Evolutionary conservation across 1,139 yeast genomes (phyloP).

Genomic region (Scheffersomyces titani): DNA sequence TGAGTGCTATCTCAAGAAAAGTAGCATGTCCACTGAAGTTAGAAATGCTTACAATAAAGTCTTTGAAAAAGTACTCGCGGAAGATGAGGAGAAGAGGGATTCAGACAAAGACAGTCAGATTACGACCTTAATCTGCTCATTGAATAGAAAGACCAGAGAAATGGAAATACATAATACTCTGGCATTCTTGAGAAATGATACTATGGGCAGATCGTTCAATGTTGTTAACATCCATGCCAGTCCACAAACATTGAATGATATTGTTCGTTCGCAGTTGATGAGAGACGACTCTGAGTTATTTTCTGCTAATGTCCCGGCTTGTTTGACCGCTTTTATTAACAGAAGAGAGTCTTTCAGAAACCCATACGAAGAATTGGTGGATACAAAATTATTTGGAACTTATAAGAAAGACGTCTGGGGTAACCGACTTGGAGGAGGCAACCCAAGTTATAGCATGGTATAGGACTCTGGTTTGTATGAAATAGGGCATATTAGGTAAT

Average conservation of each 20-base stretch:
- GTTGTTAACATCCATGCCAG: neutral
- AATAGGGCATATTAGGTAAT: neutral
- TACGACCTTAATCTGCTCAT: conserved; percentile 28
- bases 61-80: neutral
- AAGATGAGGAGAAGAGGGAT: conserved; percentile 3
- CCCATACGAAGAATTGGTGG: conserved; percentile 5
- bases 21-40: conserved; percentile 1
- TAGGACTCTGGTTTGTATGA: neutral
- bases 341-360: neutral
- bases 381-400: conserved; percentile 3
- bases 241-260: neutral
- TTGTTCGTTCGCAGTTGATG: neutral
- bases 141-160: conserved; percentile 33
- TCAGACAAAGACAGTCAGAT: conserved; percentile 10
- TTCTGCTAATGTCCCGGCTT: neutral
- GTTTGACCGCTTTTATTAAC: neutral
- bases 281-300: neutral
- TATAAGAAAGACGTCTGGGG: neutral
- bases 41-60: conserved; percentile 6
- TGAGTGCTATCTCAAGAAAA: conserved; percentile 5
- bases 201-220: neutral
- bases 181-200: conserved; percentile 5
- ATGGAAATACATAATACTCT: conserved; percentile 21
- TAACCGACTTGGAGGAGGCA: conserved; percentile 8
- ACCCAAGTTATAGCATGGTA: conserved; percentile 8